These are phyloP conservation scores for Carex pumila DNA, from an alignment of 176 grass and related monocot species.

Conservation along the genomic window DNA sequence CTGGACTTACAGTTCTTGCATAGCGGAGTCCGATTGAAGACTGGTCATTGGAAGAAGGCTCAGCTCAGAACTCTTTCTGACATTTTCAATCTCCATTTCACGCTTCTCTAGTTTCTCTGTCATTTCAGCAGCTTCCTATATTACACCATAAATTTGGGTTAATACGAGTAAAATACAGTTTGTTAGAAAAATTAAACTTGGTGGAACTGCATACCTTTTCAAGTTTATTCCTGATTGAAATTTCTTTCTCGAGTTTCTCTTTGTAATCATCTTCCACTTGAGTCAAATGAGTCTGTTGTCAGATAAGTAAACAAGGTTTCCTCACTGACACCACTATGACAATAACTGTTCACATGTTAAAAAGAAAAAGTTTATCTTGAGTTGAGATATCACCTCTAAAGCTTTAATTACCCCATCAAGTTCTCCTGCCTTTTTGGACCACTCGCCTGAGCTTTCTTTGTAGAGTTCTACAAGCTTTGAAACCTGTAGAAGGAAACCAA, in stretches of 20 bases:
- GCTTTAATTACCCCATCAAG: constrained; percentile 99
- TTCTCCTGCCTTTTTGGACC: constrained; percentile 82
- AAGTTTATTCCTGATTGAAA: constrained; percentile 43
- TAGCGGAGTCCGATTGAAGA: constrained; percentile 24
- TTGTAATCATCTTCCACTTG: constrained; percentile 97
- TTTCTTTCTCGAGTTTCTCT: constrained; percentile 78
- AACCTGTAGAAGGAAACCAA: constrained; percentile 44
- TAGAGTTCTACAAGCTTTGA: constrained; percentile 80
- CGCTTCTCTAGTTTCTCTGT: constrained; percentile 78
- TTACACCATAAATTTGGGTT: neutral
- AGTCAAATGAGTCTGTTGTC: constrained; percentile 63
- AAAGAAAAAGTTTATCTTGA: neutral
- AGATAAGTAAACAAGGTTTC: constrained; percentile 24
- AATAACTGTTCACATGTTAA: neutral
- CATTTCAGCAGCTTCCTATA: constrained; percentile 57
- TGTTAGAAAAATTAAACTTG: neutral
- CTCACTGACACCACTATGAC: neutral
- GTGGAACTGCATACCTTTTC: constrained; percentile 46
- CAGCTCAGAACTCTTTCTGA: constrained; percentile 72
- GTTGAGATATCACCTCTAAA: constrained; percentile 58
- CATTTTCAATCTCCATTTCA: constrained; percentile 76
- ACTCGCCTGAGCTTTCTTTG: constrained; percentile 88
- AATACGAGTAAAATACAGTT: neutral
- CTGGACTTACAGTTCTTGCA: constrained; percentile 45
- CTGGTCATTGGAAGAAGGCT: constrained; percentile 51